Conservation (phyloP, 306 rosid genomes). For the Cucurbita ficifolia region DNA sequence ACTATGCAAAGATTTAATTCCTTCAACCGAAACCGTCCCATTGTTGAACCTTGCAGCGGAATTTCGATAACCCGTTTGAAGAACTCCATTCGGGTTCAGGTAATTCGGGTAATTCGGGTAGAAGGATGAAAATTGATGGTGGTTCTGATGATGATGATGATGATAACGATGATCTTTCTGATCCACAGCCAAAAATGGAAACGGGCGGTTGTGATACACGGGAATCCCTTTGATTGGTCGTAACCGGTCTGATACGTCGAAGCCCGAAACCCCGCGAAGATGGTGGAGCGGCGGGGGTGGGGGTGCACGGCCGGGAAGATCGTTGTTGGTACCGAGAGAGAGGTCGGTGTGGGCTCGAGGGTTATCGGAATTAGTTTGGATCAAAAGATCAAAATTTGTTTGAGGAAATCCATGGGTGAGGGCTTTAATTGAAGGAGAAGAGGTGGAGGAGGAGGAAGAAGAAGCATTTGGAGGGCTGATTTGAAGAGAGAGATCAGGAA, state of each 20-base stretch:
- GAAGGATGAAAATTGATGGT: constrained; percentile 19
- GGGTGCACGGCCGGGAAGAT: constrained; percentile 7
- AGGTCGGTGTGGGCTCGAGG: constrained; percentile 53
- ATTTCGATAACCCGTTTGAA: not conserved
- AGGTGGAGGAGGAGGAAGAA: constrained; percentile 5
- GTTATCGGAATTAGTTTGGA: not conserved
- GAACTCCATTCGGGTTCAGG: constrained; percentile 13
- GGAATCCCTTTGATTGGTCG: constrained; percentile 87
- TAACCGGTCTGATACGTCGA: constrained; percentile 36
- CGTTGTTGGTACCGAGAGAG: constrained; percentile 36
- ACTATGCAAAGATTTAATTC: constrained; percentile 18
- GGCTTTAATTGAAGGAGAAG: constrained; percentile 13
- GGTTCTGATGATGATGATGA: constrained; percentile 3
- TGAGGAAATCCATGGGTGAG: constrained; percentile 1
- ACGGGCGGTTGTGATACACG: constrained; percentile 68
- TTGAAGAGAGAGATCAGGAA: constrained; percentile 89
- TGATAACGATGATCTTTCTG: constrained; percentile 19
- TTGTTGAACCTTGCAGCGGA: constrained; percentile 9
- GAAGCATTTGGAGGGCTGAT: constrained; percentile 55
- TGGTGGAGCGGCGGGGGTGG: constrained; percentile 1
- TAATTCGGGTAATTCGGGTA: constrained; percentile 20
- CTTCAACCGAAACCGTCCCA: constrained; percentile 27
- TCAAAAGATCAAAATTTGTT: constrained; percentile 11
- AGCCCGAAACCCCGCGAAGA: constrained; percentile 32
- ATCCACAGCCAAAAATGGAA: constrained; percentile 50